These are phyloP conservation scores for Phialophora expanda DNA, from an alignment of 2,329 filamentous ascomycete species.

Conservation along the genomic window DNA sequence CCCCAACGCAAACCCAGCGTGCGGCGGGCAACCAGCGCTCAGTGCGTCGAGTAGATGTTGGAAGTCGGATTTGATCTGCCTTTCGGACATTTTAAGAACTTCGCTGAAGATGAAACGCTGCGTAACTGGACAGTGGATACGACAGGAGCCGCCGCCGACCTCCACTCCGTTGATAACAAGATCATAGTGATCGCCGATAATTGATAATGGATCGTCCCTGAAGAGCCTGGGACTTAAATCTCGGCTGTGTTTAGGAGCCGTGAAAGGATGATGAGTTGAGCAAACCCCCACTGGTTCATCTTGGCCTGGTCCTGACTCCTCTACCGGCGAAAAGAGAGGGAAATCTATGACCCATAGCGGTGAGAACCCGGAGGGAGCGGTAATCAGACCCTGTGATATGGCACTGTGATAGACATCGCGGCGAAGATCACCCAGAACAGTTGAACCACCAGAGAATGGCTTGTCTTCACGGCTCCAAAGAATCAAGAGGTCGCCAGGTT, in stretches of 20 bases:
- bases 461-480: conserved; percentile 74
- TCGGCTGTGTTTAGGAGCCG: conserved; percentile 72
- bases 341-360: conserved; percentile 91
- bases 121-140: conserved; percentile 83
- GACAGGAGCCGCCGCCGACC: conserved; percentile 86
- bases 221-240: conserved; percentile 72
- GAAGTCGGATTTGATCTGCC: conserved; percentile 75
- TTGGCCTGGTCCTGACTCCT: conserved; percentile 74
- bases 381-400: conserved; percentile 65
- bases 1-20: conserved; percentile 89
- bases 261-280: conserved; percentile 95
- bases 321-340: conserved; percentile 81
- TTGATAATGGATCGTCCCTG: conserved; percentile 71
- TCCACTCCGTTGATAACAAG: conserved; percentile 95
- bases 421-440: conserved; percentile 72
- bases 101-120: conserved; percentile 86
- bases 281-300: conserved; percentile 79
- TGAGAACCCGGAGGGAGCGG: conserved; percentile 59
- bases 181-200: conserved; percentile 88
- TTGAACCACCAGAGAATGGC: conserved; percentile 71
- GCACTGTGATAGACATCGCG: conserved; percentile 71
- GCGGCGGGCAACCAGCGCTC: conserved; percentile 85
- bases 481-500: conserved; percentile 78
- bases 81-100: conserved; percentile 76
- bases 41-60: conserved; percentile 82